Conservation (phyloP, 768 basidiomycete species). For the Suillus paluster region DNA sequence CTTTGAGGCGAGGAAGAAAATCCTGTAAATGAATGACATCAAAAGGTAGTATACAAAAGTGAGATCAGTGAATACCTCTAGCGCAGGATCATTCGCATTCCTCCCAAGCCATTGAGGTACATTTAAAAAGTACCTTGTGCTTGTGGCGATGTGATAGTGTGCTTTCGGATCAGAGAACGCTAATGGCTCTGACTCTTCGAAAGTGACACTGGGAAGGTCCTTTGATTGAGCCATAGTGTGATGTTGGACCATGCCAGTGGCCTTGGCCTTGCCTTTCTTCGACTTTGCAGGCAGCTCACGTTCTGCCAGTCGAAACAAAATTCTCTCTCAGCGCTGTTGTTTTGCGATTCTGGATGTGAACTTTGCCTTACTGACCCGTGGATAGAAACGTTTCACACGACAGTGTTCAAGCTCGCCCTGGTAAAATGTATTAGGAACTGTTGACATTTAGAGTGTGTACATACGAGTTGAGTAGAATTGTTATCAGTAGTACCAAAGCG, state of each 20-base stretch:
- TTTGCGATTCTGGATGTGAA: slow-evolving; percentile 33
- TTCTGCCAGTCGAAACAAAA: neutral
- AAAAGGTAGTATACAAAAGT: neutral
- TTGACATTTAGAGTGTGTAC: no score
- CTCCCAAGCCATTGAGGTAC: neutral
- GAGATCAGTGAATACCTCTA: no score
- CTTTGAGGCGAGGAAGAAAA: slow-evolving; percentile 21
- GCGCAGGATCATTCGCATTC: neutral
- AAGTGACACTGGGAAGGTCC: neutral
- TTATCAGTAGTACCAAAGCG: slow-evolving; percentile 40
- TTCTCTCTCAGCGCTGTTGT: slow-evolving; percentile 22
- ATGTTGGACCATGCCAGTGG: no score
- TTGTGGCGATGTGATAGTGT: neutral
- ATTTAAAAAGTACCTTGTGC: neutral
- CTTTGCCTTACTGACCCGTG: slow-evolving; percentile 39
- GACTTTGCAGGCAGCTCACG: no score
- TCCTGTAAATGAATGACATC: no score
- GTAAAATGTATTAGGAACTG: no score
- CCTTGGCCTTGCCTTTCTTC: no score
- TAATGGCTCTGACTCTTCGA: neutral
- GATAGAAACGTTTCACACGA: slow-evolving; percentile 42
- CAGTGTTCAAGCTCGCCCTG: slow-evolving; percentile 47
- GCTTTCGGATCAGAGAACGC: neutral
- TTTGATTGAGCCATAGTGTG: no score
- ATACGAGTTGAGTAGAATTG: slow-evolving; percentile 33